These are phyloP conservation scores for Xylaria palmicola DNA, from an alignment of 495 filamentous ascomycete species.

Conservation along the genomic window DNA sequence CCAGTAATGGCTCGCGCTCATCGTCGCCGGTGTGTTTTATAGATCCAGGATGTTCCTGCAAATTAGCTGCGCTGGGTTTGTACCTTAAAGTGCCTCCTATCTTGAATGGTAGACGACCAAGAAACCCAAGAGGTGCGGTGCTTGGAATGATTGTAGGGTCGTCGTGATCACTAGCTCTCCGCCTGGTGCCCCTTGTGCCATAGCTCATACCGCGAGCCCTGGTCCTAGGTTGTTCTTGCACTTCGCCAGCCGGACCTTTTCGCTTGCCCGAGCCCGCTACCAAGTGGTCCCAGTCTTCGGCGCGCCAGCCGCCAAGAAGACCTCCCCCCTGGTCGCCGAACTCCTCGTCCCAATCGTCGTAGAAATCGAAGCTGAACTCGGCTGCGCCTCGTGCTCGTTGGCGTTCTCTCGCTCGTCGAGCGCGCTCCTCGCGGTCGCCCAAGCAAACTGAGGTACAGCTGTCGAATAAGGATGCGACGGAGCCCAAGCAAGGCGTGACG, in stretches of 20 bases:
- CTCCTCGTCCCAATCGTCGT: conserved; percentile 94
- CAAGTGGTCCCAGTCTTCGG: conserved; percentile 85
- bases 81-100: conserved; percentile 81
- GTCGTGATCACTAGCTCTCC: conserved; percentile 66
- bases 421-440: conserved; percentile 69
- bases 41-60: conserved; percentile 80
- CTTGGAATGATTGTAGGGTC: conserved; percentile 92
- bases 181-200: conserved; percentile 63
- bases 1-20: conserved; percentile 74
- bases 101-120: conserved; percentile 81
- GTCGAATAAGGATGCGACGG: conserved; percentile 62
- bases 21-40: conserved; percentile 37
- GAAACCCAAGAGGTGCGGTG: conserved; percentile 80
- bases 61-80: conserved; percentile 84
- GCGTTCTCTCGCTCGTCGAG: conserved; percentile 60
- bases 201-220: conserved; percentile 86
- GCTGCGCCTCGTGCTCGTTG: conserved; percentile 61
- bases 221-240: conserved; percentile 61
- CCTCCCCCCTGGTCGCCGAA: conserved; percentile 59
- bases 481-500: conserved; percentile 74
- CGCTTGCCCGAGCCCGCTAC: conserved; percentile 69
- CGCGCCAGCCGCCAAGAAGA: conserved; percentile 65
- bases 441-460: conserved; percentile 72
- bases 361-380: conserved; percentile 92
- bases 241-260: conserved; percentile 39